phyloP scores from a whole-genome alignment of 306 rosid species.

The Erythrophleum fordii region DNA sequence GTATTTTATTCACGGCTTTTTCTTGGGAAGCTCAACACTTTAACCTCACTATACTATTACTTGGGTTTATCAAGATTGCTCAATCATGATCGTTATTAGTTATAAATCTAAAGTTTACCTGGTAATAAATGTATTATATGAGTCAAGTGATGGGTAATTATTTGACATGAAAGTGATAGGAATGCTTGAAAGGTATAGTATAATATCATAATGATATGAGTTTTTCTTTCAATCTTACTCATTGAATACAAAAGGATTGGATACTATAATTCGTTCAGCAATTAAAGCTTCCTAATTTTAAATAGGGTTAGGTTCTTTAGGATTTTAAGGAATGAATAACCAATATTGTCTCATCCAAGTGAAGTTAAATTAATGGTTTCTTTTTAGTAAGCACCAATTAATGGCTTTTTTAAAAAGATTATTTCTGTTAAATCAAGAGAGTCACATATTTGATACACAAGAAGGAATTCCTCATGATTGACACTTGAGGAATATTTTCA shows the following conservation, averaged over 20 bases:
- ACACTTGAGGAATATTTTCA: constrained; percentile 16
- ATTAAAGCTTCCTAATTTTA: too few relatives aligned
- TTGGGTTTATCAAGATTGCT: neutral
- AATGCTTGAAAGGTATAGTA: neutral
- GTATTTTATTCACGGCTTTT: constrained; percentile 47
- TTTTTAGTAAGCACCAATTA: too few relatives aligned
- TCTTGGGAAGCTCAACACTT: constrained; percentile 25
- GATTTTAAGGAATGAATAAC: too few relatives aligned
- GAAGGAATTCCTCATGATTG: neutral
- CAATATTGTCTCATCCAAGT: too few relatives aligned
- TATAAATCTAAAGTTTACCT: neutral
- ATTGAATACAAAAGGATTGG: too few relatives aligned
- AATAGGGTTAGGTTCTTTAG: too few relatives aligned
- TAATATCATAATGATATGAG: neutral
- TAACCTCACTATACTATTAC: constrained; percentile 30
- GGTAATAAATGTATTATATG: neutral
- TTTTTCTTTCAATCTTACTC: neutral
- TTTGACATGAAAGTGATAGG: neutral
- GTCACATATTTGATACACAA: neutral
- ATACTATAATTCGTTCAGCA: too few relatives aligned
- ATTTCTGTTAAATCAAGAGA: too few relatives aligned
- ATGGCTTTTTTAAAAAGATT: too few relatives aligned
- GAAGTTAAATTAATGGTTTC: too few relatives aligned
- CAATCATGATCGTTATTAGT: neutral
- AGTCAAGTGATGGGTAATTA: neutral